Evolutionary conservation across 306 rosid species (phyloP), one percentile per base, ranked within the genome.

Genomic region (Ammopiptanthus mongolicus): DNA sequence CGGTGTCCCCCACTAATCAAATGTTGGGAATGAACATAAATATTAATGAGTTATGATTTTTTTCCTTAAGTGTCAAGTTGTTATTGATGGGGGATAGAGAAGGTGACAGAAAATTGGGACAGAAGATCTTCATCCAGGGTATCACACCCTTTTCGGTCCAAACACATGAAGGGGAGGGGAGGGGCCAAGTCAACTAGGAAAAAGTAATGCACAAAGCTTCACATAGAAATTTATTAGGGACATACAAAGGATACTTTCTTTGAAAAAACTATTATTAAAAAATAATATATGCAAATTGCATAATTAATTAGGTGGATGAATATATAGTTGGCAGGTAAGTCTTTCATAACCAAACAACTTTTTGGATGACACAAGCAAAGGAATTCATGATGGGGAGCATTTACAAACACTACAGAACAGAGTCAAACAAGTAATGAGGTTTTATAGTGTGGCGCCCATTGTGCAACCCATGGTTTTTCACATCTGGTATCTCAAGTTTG

Each of bases 281-380:
- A 56, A 56, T 47, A 14, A 56, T 14, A 39, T 23, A 61, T 71
- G 66, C 17, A 39, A 72, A 57, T 39, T 72, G 42, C 52, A 17
- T 33, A 62, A 62, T 63, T 12, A 61, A 47, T 74, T 48, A 64
- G 63, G 51, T 62, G 50, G 41, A 74, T 47, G 46, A 28, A 59
- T 47, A 17, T 44, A 28, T 44, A 13, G 61, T 60, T 61, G 78
- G 61, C 61, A 73, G 13, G 69, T 44, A 60, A 25, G 59, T 42
- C n/a, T 73, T 55, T 10, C 8, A 42, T 42, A 73, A 44, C 58
- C 21, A 51, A 58, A 58, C 78, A 73, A 58, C 25, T 7, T 52
- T 5, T 65, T 15, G 33, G 22, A 53, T 47, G 50, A 56, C 34
- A 76, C 13, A 55, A 41, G 8, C 47, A 65, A 37, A 5, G 13